phyloP scores from a whole-genome alignment of 371 early-diverging fungal species.

The Apophysomyces ossiformis region DNA sequence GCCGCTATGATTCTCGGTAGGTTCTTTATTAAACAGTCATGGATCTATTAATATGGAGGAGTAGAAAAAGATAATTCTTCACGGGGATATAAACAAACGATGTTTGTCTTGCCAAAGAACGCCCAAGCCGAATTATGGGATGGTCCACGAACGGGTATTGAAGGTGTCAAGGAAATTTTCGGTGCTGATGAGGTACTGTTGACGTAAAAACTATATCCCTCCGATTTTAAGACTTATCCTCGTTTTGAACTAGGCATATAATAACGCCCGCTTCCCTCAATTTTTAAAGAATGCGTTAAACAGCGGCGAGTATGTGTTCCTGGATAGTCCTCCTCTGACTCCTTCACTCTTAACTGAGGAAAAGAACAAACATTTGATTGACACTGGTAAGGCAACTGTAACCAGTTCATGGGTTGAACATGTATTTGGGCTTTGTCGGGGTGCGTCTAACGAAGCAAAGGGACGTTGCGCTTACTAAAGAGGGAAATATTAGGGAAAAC shows the following conservation, averaged over 20 bases:
- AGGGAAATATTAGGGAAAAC: conserved; percentile 27
- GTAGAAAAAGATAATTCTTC: conserved; percentile 61
- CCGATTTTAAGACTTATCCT: neutral
- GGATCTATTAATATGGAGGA: neutral
- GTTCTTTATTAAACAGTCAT: neutral
- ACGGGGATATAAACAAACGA: conserved; percentile 80
- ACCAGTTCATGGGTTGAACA: conserved; percentile 31
- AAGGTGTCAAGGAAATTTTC: conserved; percentile 78
- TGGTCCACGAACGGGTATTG: conserved; percentile 87
- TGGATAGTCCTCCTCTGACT: conserved; percentile 36
- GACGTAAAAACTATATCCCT: neutral
- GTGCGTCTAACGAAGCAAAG: neutral
- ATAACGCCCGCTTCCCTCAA: conserved; percentile 35
- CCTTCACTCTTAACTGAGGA: conserved; percentile 35
- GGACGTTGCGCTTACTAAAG: neutral
- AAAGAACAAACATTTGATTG: conserved; percentile 29
- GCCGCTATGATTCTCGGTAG: conserved; percentile 78
- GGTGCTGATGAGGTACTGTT: conserved; percentile 83
- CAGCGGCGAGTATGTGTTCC: conserved; percentile 36
- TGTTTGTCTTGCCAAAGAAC: conserved; percentile 85
- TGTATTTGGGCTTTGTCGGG: conserved; percentile 14
- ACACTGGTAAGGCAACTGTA: conserved; percentile 38
- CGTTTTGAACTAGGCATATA: conserved; percentile 32
- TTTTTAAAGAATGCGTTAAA: conserved; percentile 30
- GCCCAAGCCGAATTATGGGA: conserved; percentile 88